Conservation (phyloP, 1,284 basidiomycete species). For the Rhodotorula sp. region DNA sequence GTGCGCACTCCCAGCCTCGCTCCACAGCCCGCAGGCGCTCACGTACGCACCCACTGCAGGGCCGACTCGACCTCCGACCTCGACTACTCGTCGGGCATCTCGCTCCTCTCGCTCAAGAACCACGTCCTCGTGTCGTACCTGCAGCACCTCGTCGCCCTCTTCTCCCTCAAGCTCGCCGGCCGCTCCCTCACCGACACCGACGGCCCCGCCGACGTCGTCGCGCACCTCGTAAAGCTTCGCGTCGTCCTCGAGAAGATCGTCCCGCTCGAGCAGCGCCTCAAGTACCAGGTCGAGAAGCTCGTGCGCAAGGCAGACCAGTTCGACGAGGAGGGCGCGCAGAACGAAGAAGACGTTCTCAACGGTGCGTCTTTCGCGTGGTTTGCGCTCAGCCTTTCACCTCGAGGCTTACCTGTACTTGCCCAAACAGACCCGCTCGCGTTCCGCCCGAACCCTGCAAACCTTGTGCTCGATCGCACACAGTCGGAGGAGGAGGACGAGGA, state of each 20-base stretch:
- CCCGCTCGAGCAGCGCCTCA: slow-evolving; percentile 78
- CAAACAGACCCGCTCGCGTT: slow-evolving; percentile 80
- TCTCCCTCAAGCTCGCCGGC: slow-evolving; percentile 67
- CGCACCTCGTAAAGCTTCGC: slow-evolving; percentile 70
- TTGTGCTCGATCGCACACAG: slow-evolving; percentile 40
- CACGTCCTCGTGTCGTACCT: slow-evolving; percentile 82
- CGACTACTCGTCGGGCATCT: slow-evolving; percentile 71
- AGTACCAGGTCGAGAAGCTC: slow-evolving; percentile 94
- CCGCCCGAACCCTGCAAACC: slow-evolving; percentile 70
- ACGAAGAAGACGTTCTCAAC: slow-evolving; percentile 61
- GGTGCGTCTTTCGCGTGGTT: slow-evolving; percentile 57
- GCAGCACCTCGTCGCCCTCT: slow-evolving; percentile 77
- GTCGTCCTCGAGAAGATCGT: slow-evolving; percentile 77
- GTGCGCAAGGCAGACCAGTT: slow-evolving; percentile 67
- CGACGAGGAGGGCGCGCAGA: slow-evolving; percentile 55
- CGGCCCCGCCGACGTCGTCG: slow-evolving; percentile 46
- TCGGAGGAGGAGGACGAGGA: slow-evolving; percentile 50
- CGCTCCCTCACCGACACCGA: slow-evolving; percentile 58
- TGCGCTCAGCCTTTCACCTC: slow-evolving; percentile 9
- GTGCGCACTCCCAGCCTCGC: background rate
- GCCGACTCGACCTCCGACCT: slow-evolving; percentile 28
- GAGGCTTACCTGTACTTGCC: background rate
- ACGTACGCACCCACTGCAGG: background rate
- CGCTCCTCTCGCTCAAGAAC: slow-evolving; percentile 84
- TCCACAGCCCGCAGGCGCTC: background rate